Evolutionary conservation across 2,329 filamentous ascomycete genomes (phyloP).

Genomic region (Trichoderma koningiopsis): DNA sequence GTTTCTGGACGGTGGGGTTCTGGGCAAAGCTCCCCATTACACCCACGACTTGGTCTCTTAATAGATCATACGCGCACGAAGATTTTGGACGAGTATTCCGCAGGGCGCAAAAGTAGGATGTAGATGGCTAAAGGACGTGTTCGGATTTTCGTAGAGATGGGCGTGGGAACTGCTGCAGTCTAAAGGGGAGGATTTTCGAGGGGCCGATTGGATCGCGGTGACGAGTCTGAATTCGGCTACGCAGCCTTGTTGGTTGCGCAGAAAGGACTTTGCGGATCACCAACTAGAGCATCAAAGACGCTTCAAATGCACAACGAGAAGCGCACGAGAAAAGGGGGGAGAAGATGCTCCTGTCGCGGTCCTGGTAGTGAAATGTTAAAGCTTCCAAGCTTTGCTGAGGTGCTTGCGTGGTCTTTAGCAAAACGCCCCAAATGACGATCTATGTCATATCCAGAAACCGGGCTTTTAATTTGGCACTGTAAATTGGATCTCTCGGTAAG

Average conservation of each 20-base stretch:
- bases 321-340: not conserved
- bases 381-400: constrained; percentile 2
- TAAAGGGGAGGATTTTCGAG: constrained; percentile 6
- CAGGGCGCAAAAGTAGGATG: not conserved
- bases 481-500: constrained; percentile 2
- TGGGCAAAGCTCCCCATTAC: constrained; percentile 41
- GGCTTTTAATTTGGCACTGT: constrained; percentile 22
- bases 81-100: not conserved
- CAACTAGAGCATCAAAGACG: not conserved
- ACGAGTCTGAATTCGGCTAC: constrained; percentile 5
- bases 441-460: constrained; percentile 24
- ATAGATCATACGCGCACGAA: constrained; percentile 35
- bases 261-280: not conserved
- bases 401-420: constrained; percentile 27
- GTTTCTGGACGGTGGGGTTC: constrained; percentile 36
- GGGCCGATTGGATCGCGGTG: constrained; percentile 23
- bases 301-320: not conserved
- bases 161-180: constrained; percentile 13
- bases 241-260: not conserved
- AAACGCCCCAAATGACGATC: constrained; percentile 24
- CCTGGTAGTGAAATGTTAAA: not conserved
- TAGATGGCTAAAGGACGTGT: not conserved
- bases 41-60: constrained; percentile 36
- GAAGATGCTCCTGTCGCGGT: not conserved
- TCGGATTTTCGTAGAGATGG: not conserved